phyloP scores from a whole-genome alignment of 1,284 basidiomycete genomes.

The Volvariella surrecta region DNA sequence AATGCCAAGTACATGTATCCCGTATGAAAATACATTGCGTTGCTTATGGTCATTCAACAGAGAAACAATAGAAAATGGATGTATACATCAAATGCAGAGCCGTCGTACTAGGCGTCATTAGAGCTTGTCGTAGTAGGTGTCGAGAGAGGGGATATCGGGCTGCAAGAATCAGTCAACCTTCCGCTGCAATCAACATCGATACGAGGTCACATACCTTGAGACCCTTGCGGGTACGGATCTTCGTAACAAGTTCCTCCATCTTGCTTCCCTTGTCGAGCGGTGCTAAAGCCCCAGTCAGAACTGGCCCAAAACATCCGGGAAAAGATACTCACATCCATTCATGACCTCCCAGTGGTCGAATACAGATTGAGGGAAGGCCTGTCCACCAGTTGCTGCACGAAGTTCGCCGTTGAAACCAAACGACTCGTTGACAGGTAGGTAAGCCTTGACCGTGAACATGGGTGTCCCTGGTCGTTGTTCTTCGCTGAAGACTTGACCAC shows the following conservation, averaged over 20 bases:
- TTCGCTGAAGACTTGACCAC: conserved; percentile 97
- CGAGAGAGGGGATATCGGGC: conserved; percentile 81
- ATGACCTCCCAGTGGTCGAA: conserved; percentile 91
- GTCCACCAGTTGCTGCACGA: conserved; percentile 87
- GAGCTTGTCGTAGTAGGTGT: conserved; percentile 90
- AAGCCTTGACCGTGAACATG: conserved; percentile 99
- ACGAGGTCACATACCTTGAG: conserved; percentile 58
- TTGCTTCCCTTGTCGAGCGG: conserved; percentile 85
- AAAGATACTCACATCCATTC: conserved; percentile 56
- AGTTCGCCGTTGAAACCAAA: conserved; percentile 99
- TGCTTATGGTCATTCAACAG: too few relatives aligned
- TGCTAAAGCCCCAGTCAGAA: conserved; percentile 28
- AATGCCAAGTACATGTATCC: too few relatives aligned
- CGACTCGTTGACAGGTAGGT: conserved; percentile 94
- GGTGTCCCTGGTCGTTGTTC: conserved; percentile 97
- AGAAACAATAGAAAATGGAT: too few relatives aligned
- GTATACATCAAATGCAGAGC: too few relatives aligned
- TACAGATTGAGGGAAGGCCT: conserved; percentile 97
- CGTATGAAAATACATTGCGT: too few relatives aligned
- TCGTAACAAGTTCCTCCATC: conserved; percentile 78
- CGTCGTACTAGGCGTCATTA: conserved; percentile 19
- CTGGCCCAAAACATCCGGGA: conserved; percentile 11
- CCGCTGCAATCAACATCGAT: not conserved
- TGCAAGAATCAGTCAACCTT: conserved; percentile 19
- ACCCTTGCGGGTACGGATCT: conserved; percentile 89